Base-by-base conservation (phyloP, 23 red algal species). In the Chondrus crispus region DNA sequence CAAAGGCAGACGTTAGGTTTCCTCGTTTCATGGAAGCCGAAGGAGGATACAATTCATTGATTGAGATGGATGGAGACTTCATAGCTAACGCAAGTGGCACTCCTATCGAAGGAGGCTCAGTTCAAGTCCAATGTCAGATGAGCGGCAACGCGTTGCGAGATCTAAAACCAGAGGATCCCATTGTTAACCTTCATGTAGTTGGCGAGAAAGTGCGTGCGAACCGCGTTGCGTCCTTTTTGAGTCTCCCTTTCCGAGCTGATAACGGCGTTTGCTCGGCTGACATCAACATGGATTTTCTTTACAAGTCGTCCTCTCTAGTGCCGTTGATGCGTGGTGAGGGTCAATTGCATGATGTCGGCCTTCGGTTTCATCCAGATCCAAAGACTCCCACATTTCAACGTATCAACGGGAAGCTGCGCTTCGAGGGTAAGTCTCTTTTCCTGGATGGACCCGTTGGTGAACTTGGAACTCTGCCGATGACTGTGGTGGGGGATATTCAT, bases 311-410 rank as follows among this genome's bases (percentile, higher is more conserved):
- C 1, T 80, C 85, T 11, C 74, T 91, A 22, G 88, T 91, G 54
- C 95, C 95, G 2, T 80, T 93, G 69, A 75, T 97, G 73, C 72
- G 58, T 38, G 95, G 95, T 28, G 74, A 87, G 44, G 91, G 76
- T 16, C 18, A 26, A 30, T 68, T 93, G 11, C 83, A 93, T 4
- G 84, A 42, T 43, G 77, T 97, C 20, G 84, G 74, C 13, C 24
- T 97, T 41, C 85, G 90, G 20, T 89, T 97, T 76, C 93, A 95
- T 82, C 93, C 93, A 3, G 95, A 92, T 62, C 95, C 85, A 16
- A 90, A 93, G 37, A 90, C 87, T 20, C 95, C 95, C 3, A 81
- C 64, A 60, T 91, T 97, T 58, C 57, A 68, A 18, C 79, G 38
- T 19, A 72, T 93, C 49, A 75, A 84, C 18, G 95, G 95, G 38